Evolutionary conservation across 495 filamentous ascomycete species (phyloP), one percentile per base, ranked within the genome.

Genomic region (Aspergillus sparsus): DNA sequence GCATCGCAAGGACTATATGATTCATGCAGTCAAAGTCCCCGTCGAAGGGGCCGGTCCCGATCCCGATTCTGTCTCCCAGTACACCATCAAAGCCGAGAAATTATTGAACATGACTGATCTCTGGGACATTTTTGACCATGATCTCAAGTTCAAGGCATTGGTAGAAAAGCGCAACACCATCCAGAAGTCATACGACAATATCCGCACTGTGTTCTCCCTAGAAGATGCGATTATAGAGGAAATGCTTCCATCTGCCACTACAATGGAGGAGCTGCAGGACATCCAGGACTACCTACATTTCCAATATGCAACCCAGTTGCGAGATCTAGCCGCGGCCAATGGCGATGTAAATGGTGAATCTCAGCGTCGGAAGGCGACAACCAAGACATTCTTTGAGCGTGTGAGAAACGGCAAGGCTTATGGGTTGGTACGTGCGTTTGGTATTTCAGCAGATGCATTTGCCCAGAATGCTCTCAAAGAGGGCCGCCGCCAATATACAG

Each of bases 261-360:
- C 86, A 0, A 91, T 94, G 79, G 94, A 98, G 63, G 93, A 97
- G 67, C 78, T 98, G 12, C 95, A 98, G 68, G 94, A 98, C 73
- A 73, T 98, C 13, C 93, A 97, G 66, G 94, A 98, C 62, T 98
- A 97, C 66, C 79, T 98, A 55, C 90, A 98, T 72, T 98, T 98
- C 75, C 91, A 93, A 63, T 97, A 98, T 66, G 85, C 90, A 16
- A 77, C 87, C 6, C 82, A 92, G 65, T 75, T 98, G 37, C 91
- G 90, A 65, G 92, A 97, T 62, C 65, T 90, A 47, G 77, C 84
- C 7, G 21, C 68, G 34, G 74, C 82, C 51, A 89, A 89, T 58
- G 85, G 85, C 45, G 59, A 81, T 21, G 47, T 62, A 16, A 77
- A 68, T 32, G 75, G 75, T n/a, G 74, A 76, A 55, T 55, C 69